Evolutionary conservation across 2,329 filamentous ascomycete genomes (phyloP), one percentile per base, ranked within the genome.

Genomic region (Chaetomium sp.): DNA sequence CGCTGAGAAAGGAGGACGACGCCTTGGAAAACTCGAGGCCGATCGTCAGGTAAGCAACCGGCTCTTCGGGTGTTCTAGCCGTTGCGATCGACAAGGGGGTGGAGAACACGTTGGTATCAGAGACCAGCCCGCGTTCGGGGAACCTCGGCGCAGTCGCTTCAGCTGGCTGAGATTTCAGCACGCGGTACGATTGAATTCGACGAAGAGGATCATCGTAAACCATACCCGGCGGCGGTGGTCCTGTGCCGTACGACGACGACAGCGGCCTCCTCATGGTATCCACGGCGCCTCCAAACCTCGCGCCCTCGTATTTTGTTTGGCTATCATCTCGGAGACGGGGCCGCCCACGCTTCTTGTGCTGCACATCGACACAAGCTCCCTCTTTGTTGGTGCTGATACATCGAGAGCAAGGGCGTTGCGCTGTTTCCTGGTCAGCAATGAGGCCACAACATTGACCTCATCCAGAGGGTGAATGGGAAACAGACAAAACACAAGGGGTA

Each of bases 321-420:
- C 80, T 76, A 57, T 89, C 86, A 66, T 92, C 88, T 64, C 88
- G 82, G 62, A 94, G 74, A 61, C 89, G 80, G 57, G 89, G 89
- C 49, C 89, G 80, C 43, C 89, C 89, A 64, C 89, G 77, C 69
- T 92, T 94, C 71, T 92, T 94, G 71, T 94, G 89, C 66, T 90
- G 86, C 37, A 94, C 88, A 70, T 94, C 89, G 64, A 89, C 77
- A 67, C 89, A 94, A 6, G 85, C 79, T 56, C 91, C 87, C 76
- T 92, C 78, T 65, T 92, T 94, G 58, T 87, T 87, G 66, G 89
- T 89, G 64, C 83, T 83, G 37, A 87, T 74, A 68, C 89, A 94
- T 67, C 89, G 81, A 34, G 86, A 85, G 67, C 89, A 94, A 34
- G 89, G 89, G 55, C 89, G 79, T 70, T 89, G 86, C 50, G 87